A percentile compares a stretch with the other conserved stretches of the same genome.
Evolutionary conservation across 108 stramenopile species (phyloP).

Genomic region (Thalassiosira profunda): DNA sequence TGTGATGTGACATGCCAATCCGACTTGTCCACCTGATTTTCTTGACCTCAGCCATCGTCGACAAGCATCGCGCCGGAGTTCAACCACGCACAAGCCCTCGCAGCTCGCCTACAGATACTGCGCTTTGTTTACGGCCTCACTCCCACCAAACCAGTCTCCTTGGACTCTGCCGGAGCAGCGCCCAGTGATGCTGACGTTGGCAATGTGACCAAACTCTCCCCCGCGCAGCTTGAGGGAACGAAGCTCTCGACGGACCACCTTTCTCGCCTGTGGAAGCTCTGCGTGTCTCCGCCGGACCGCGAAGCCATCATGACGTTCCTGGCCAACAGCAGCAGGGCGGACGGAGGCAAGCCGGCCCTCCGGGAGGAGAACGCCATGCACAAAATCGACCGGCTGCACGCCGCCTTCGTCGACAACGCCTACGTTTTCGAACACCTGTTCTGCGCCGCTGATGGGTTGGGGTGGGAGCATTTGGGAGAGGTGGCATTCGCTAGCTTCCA

Average conservation of each 20-base stretch:
- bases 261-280: conserved; percentile 74
- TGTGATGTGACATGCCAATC: conserved; percentile 11
- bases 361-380: conserved; percentile 40
- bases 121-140: conserved; percentile 88
- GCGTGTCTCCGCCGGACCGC: conserved; percentile 61
- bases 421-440: conserved; percentile 80
- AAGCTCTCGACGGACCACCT: conserved; percentile 63
- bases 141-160: no score
- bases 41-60: conserved; percentile 31
- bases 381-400: conserved; percentile 48
- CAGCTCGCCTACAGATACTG: conserved; percentile 69
- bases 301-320: conserved; percentile 87
- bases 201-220: no score
- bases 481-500: conserved; percentile 79
- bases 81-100: conserved; percentile 50
- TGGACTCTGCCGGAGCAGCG: no score
- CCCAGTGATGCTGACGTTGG: no score
- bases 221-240: conserved; percentile 46
- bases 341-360: conserved; percentile 4
- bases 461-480: conserved; percentile 65
- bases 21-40: not conserved
- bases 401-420: conserved; percentile 72
- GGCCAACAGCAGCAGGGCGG: conserved; percentile 62
- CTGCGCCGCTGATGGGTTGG: conserved; percentile 65
- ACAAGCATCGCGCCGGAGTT: conserved; percentile 37